phyloP scores from a whole-genome alignment of 768 basidiomycete species.

The Suillus discolor region DNA sequence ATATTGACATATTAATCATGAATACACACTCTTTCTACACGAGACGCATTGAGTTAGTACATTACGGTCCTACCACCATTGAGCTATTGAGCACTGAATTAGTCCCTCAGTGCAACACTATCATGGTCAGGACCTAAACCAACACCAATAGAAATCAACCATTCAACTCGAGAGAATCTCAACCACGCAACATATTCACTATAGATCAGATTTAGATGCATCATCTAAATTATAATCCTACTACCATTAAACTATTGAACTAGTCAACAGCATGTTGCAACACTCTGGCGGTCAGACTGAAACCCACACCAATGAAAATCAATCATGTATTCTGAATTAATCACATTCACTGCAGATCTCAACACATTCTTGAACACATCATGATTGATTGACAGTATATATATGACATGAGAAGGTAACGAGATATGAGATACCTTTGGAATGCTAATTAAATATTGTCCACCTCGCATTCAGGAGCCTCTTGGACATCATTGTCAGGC shows the following conservation, averaged over 20 bases:
- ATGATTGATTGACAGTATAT: background rate
- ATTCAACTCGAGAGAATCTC: background rate
- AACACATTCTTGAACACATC: too few species aligned
- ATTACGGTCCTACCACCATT: background rate
- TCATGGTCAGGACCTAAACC: background rate
- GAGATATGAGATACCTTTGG: background rate
- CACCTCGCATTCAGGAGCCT: background rate
- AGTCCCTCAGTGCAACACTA: background rate
- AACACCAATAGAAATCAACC: background rate
- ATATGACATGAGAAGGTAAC: background rate
- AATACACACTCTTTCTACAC: too few species aligned
- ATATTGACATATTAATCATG: too few species aligned
- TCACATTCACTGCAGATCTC: too few species aligned
- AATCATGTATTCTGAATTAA: too few species aligned
- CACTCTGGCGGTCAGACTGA: too few species aligned
- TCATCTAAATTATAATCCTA: too few species aligned
- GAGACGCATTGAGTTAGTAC: background rate
- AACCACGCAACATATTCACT: too few species aligned
- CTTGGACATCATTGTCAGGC: background rate
- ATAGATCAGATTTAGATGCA: too few species aligned
- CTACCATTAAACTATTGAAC: too few species aligned
- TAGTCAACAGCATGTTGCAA: too few species aligned
- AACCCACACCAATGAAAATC: too few species aligned
- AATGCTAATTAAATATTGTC: background rate
- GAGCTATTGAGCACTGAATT: background rate